Percentiles rank a stretch among this genome's conserved stretches.
phyloP scores from a whole-genome alignment of 1,139 yeast genomes.

The Taiozyma sp. region DNA sequence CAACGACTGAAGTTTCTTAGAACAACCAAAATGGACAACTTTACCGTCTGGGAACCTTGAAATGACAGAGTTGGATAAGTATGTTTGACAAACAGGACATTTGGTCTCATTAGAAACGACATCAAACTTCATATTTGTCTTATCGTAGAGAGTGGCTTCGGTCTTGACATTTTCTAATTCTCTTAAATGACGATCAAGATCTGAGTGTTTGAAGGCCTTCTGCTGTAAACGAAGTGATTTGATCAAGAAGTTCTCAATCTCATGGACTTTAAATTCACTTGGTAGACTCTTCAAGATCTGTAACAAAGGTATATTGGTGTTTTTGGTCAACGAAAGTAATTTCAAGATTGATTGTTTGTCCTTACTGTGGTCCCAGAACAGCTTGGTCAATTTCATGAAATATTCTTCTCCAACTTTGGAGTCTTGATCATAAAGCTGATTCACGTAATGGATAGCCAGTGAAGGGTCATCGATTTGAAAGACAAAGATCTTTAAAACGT shows the following conservation, averaged over 20 bases:
- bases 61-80: slow-evolving; percentile 54
- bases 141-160: neutral
- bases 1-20: slow-evolving; percentile 12
- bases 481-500: slow-evolving; percentile 59
- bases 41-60: neutral
- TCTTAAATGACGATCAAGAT: neutral
- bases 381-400: slow-evolving; percentile 28
- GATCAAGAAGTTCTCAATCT: slow-evolving; percentile 33
- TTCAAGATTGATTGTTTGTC: slow-evolving; percentile 35
- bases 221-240: neutral
- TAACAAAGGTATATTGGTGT: neutral
- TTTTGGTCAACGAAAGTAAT: slow-evolving; percentile 3
- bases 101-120: slow-evolving; percentile 9
- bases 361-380: slow-evolving; percentile 25
- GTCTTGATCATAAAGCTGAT: slow-evolving; percentile 41
- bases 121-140: neutral
- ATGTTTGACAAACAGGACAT: slow-evolving; percentile 57
- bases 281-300: neutral
- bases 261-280: slow-evolving; percentile 25
- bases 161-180: neutral
- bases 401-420: slow-evolving; percentile 30
- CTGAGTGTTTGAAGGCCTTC: slow-evolving; percentile 1
- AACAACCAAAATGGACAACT: slow-evolving; percentile 70
- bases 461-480: slow-evolving; percentile 52
- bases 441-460: slow-evolving; percentile 57